A percentile compares a stretch with the other conserved stretches of the same genome.
Evolutionary conservation across 1,139 yeast genomes (phyloP).

Genomic region (Williopsis jadinii): DNA sequence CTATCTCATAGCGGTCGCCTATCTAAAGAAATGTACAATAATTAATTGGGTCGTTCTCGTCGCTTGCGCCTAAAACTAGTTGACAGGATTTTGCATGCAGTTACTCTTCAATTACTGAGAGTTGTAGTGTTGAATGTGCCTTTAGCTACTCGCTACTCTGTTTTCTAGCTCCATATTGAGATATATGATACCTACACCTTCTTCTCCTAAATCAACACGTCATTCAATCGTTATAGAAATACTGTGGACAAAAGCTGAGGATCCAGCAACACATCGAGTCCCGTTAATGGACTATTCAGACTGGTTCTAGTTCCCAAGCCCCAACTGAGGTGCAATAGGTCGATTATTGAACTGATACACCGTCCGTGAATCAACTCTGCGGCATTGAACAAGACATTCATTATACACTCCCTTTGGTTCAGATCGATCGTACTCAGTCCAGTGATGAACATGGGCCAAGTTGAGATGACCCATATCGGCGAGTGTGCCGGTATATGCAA

Average conservation of each 20-base stretch:
- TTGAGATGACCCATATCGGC: slow-evolving; percentile 8
- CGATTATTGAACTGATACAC: slow-evolving; percentile 7
- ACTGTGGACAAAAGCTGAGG: slow-evolving; percentile 6
- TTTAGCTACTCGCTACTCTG: too few relatives aligned
- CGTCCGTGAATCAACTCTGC: slow-evolving; percentile 13
- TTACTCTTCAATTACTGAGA: too few relatives aligned
- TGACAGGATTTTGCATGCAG: too few relatives aligned
- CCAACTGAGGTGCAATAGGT: slow-evolving; percentile 15
- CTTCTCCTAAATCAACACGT: too few relatives aligned
- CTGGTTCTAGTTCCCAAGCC: slow-evolving; percentile 5
- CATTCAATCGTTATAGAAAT: too few relatives aligned
- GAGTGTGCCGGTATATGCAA: slow-evolving; percentile 4
- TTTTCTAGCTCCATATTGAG: too few relatives aligned
- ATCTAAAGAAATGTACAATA: too few relatives aligned
- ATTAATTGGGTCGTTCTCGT: too few relatives aligned
- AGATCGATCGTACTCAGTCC: slow-evolving; percentile 12
- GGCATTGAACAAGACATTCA: slow-evolving; percentile 3
- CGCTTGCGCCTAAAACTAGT: too few relatives aligned
- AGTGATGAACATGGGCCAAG: slow-evolving; percentile 16
- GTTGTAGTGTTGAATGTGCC: too few relatives aligned
- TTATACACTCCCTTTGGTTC: slow-evolving; percentile 5
- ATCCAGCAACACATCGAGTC: slow-evolving; percentile 13
- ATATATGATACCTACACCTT: too few relatives aligned
- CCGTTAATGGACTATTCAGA: slow-evolving; percentile 2
- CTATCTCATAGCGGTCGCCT: too few relatives aligned